Conservation (phyloP, 495 filamentous ascomycete genomes). For the Talaromyces wortmannii region DNA sequence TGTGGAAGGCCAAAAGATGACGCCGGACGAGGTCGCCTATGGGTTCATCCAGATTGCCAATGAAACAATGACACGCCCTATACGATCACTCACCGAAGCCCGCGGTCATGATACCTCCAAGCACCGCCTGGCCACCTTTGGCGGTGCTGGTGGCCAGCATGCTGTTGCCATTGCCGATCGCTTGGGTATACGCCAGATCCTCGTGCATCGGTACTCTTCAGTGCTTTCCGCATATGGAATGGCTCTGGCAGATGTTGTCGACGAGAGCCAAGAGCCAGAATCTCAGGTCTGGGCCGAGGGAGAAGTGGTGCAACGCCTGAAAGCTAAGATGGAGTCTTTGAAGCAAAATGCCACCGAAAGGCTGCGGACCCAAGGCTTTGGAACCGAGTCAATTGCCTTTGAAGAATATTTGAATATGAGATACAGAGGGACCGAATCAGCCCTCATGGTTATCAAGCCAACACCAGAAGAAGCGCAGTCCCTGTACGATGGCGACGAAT, state of each 20-base stretch:
- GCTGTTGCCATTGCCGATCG: slow-evolving; percentile 91
- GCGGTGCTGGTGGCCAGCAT: slow-evolving; percentile 93
- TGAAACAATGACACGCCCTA: slow-evolving; percentile 91
- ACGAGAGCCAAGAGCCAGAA: slow-evolving; percentile 86
- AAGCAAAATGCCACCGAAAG: slow-evolving; percentile 60
- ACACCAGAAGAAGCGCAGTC: slow-evolving; percentile 47
- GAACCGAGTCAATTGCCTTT: slow-evolving; percentile 63
- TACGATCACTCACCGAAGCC: slow-evolving; percentile 86
- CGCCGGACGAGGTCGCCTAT: slow-evolving; percentile 72
- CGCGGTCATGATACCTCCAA: slow-evolving; percentile 88
- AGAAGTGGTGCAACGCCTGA: slow-evolving; percentile 23
- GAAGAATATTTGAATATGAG: slow-evolving; percentile 88
- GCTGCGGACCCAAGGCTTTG: slow-evolving; percentile 69
- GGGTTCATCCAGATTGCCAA: slow-evolving; percentile 92
- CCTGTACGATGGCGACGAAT: slow-evolving; percentile 56
- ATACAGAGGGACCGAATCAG: slow-evolving; percentile 81
- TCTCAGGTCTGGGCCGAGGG: slow-evolving; percentile 33
- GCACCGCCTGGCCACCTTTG: slow-evolving; percentile 86
- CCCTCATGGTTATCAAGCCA: slow-evolving; percentile 75
- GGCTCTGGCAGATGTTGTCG: slow-evolving; percentile 91
- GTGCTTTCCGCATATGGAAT: slow-evolving; percentile 96
- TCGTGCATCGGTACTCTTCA: slow-evolving; percentile 89
- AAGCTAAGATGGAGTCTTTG: slow-evolving; percentile 36
- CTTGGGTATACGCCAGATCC: slow-evolving; percentile 77
- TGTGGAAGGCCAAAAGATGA: slow-evolving; percentile 58